A percentile compares a stretch with the other conserved stretches of the same genome.
phyloP scores from a whole-genome alignment of 192 early-diverging fungal species.

The Backusella mclennaniae region DNA sequence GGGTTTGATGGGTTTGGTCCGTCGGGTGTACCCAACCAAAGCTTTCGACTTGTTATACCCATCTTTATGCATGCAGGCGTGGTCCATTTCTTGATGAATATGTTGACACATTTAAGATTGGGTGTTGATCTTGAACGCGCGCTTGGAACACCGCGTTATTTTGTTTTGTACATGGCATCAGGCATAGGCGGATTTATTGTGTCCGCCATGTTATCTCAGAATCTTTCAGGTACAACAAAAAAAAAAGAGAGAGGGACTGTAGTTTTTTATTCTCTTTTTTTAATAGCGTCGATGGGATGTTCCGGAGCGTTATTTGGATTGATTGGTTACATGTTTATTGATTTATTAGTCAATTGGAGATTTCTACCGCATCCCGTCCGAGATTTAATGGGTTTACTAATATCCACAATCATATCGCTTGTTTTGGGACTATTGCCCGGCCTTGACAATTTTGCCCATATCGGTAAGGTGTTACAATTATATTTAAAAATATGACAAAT shows the following conservation, averaged over 20 bases:
- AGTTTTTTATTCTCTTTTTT: not conserved
- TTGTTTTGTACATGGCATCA: slow-evolving; percentile 57
- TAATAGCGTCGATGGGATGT: slow-evolving; percentile 56
- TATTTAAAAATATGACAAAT: not conserved
- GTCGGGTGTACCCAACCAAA: slow-evolving; percentile 60
- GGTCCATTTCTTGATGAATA: slow-evolving; percentile 74
- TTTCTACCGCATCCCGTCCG: slow-evolving; percentile 61
- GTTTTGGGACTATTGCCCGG: slow-evolving; percentile 74
- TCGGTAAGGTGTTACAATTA: slow-evolving; percentile 45
- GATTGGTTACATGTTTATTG: slow-evolving; percentile 70
- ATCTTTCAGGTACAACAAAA: not conserved
- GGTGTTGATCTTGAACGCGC: slow-evolving; percentile 75
- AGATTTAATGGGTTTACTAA: slow-evolving; percentile 66
- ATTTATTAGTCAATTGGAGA: slow-evolving; percentile 78
- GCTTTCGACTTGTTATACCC: slow-evolving; percentile 77
- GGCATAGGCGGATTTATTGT: slow-evolving; percentile 80
- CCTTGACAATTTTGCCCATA: slow-evolving; percentile 83
- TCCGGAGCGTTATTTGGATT: slow-evolving; percentile 66
- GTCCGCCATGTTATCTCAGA: slow-evolving; percentile 61
- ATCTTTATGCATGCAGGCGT: slow-evolving; percentile 84
- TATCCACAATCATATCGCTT: slow-evolving; percentile 67
- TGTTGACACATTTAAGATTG: slow-evolving; percentile 67
- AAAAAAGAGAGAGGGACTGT: not conserved
- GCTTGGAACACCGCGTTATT: slow-evolving; percentile 75
- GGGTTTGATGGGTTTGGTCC: slow-evolving; percentile 53